Evolutionary conservation across 2,329 filamentous ascomycete genomes (phyloP), one percentile per base, ranked within the genome.

Genomic region (Ilyonectria mors-panacis): DNA sequence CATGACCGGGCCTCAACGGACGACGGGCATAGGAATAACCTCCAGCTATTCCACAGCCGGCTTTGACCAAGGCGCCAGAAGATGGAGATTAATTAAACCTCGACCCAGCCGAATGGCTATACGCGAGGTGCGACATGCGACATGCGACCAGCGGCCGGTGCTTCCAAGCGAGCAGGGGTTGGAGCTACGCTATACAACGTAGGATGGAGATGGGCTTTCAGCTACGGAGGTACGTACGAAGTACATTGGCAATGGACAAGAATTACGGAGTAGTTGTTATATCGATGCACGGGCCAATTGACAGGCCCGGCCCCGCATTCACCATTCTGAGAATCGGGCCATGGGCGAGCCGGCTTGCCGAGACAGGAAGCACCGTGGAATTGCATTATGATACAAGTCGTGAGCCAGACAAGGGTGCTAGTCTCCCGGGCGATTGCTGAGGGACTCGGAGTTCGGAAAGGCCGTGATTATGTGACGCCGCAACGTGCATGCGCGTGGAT

Each of bases 391-490:
- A 58, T 39, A 33, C 26, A 47, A 51, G 26, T 12, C 42, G 42
- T 13, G 28, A 47, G n/a, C 54, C 56, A 54, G 61, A 28, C 67
- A 59, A 62, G 17, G 50, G 56, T 47, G 47, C 45, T 48, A 54
- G 28, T 33, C 44, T 47, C 4, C 28, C 35, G 13, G 26, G n/a
- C 44, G 56, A 37, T 21, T 48, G 63, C 44, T 58, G 47, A 66
- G 21, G 21, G 17, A 64, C 57, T 59, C 58, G 57, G 28, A 53
- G 23, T 30, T 60, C 62, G 61, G 47, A 33, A 51, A 37, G 42
- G 23, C 56, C 30, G 39, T 42, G 30, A n/a, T 51, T 23, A 51
- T 30, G 44, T 13, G 53, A 28, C 37, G 23, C 44, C 55, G 50
- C 28, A 60, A 57, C 44, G 37, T 67, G 61, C 56, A 15, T 39